These are phyloP conservation scores for Astrothelium subdiscretum DNA, from an alignment of 495 filamentous ascomycete species.

Conservation along the genomic window DNA sequence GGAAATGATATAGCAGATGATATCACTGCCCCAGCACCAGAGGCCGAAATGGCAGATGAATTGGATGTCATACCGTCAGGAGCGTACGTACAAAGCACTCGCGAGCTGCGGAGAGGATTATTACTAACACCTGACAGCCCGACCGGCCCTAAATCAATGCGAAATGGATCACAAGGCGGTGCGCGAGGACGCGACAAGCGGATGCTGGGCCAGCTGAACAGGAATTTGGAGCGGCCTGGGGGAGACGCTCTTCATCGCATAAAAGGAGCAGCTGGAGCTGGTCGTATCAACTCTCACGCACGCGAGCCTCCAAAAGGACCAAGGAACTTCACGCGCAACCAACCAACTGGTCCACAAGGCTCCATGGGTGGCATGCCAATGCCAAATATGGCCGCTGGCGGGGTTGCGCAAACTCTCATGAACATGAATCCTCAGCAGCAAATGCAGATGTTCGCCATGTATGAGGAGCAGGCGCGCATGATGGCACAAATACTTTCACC, in stretches of 20 bases:
- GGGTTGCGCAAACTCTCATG: constrained; percentile 1
- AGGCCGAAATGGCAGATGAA: constrained; percentile 62
- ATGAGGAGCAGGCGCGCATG: constrained; percentile 82
- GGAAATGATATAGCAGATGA: constrained; percentile 11
- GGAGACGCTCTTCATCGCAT: constrained; percentile 74
- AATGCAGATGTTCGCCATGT: constrained; percentile 69
- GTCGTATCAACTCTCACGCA: constrained; percentile 61
- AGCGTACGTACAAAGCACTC: constrained; percentile 47
- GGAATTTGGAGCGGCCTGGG: constrained; percentile 65
- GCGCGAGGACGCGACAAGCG: constrained; percentile 44
- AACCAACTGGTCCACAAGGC: constrained; percentile 22
- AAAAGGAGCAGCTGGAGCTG: constrained; percentile 56
- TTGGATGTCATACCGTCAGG: constrained; percentile 33
- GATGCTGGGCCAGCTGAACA: constrained; percentile 78
- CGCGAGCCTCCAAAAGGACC: constrained; percentile 66
- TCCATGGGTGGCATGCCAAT: constrained; percentile 20
- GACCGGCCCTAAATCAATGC: constrained; percentile 92
- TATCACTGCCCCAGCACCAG: constrained; percentile 26
- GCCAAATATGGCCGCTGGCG: not conserved
- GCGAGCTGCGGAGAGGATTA: constrained; percentile 6
- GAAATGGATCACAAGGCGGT: constrained; percentile 49
- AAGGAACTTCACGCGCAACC: constrained; percentile 25
- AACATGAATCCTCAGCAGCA: constrained; percentile 54
- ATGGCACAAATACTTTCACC: constrained; percentile 50
- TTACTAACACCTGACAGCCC: constrained; percentile 44